Conservation (phyloP, 192 early-diverging fungal species). For the Backusella circina region DNA sequence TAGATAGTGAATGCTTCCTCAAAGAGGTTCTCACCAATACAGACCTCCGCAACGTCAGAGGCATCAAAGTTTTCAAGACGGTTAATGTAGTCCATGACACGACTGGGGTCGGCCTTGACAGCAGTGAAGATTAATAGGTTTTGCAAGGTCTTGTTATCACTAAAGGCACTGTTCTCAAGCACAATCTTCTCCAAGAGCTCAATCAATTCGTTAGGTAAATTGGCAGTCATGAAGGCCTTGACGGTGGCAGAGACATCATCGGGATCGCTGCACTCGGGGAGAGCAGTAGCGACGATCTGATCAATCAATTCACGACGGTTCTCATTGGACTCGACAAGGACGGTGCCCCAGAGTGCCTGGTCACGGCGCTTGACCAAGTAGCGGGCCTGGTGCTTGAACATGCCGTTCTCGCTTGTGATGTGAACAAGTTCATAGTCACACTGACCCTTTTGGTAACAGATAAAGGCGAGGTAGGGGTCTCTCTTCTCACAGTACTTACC, state of each 20-base stretch:
- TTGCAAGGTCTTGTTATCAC: constrained; percentile 94
- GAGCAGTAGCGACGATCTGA: constrained; percentile 86
- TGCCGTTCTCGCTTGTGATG: constrained; percentile 96
- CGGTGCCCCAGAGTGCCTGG: constrained; percentile 80
- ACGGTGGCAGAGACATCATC: constrained; percentile 98
- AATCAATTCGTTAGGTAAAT: constrained; percentile 94
- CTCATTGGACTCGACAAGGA: constrained; percentile 73
- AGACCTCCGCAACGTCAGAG: constrained; percentile 95
- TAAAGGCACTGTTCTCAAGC: constrained; percentile 87
- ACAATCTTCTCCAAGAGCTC: constrained; percentile 97
- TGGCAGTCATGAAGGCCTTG: constrained; percentile 97
- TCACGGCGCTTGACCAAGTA: constrained; percentile 92
- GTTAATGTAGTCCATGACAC: constrained; percentile 96
- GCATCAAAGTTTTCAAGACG: constrained; percentile 96
- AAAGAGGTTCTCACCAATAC: constrained; percentile 80
- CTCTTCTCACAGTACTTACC: constrained; percentile 99
- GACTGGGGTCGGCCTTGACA: constrained; percentile 87
- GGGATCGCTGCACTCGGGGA: constrained; percentile 94
- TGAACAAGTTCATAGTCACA: constrained; percentile 93
- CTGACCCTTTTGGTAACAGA: constrained; percentile 92
- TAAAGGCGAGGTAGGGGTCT: constrained; percentile 93
- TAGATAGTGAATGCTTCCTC: constrained; percentile 98
- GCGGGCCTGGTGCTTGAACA: constrained; percentile 99
- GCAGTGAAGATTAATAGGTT: constrained; percentile 98
- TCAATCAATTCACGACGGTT: constrained; percentile 90